Percentiles rank a stretch among this genome's conserved stretches.
These are phyloP conservation scores for Herpetospermum pedunculosum DNA, from an alignment of 306 rosid genomes.

Conservation along the genomic window DNA sequence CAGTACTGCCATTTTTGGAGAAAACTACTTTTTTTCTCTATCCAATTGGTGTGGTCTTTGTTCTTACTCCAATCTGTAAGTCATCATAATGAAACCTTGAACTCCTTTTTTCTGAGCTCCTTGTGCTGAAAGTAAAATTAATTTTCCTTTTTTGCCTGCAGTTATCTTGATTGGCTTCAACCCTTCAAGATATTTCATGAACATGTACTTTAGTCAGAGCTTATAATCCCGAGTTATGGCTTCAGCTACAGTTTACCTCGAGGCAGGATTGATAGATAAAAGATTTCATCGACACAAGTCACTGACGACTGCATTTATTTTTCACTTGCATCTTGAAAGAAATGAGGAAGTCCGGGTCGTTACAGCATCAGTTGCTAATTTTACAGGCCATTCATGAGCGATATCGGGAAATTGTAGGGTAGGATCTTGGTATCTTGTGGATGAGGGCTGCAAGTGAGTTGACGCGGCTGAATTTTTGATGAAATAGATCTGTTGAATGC, in stretches of 20 bases:
- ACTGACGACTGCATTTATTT: constrained; percentile 6
- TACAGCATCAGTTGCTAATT: background rate
- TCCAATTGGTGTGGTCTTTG: constrained; percentile 78
- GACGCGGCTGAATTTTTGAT: background rate
- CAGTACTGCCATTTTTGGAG: constrained; percentile 95
- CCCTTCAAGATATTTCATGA: constrained; percentile 96
- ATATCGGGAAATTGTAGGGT: constrained; percentile 33
- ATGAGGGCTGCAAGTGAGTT: constrained; percentile 2
- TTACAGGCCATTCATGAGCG: constrained; percentile 31
- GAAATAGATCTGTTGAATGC: constrained; percentile 31
- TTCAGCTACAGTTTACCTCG: constrained; percentile 21
- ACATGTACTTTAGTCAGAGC: constrained; percentile 64
- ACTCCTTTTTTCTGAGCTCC: constrained; percentile 15
- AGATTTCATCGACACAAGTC: constrained; percentile 23
- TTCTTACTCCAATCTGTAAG: constrained; percentile 97
- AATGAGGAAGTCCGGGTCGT: constrained; percentile 8
- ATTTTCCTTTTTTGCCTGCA: constrained; percentile 26
- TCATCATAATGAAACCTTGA: constrained; percentile 19
- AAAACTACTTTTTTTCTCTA: constrained; percentile 88
- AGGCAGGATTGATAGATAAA: constrained; percentile 32
- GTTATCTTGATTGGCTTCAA: constrained; percentile 96
- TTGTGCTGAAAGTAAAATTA: constrained; percentile 15
- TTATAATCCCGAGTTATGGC: constrained; percentile 24
- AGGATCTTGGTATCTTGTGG: constrained; percentile 30
- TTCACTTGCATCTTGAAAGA: constrained; percentile 4